phyloP scores from a whole-genome alignment of 2,329 filamentous ascomycete species.

The Colletotrichum ledebouriae region DNA sequence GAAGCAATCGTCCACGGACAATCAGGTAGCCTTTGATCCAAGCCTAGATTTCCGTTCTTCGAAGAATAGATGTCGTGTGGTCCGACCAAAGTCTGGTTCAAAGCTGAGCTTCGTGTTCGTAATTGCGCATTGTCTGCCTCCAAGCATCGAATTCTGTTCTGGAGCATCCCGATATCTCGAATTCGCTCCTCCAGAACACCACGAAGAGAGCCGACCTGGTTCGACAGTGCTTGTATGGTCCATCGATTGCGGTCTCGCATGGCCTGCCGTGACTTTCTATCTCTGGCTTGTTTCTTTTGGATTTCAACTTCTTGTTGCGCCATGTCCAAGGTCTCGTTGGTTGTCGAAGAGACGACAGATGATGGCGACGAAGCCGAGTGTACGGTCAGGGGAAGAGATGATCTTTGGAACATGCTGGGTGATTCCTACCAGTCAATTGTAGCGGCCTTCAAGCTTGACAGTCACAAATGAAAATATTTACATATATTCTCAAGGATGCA shows the following conservation, averaged over 20 bases:
- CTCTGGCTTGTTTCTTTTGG: conserved; percentile 50
- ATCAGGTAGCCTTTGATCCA: background rate
- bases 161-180: background rate
- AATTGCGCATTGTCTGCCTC: background rate
- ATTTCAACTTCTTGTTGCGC: conserved; percentile 43
- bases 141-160: background rate
- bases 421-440: too few relatives aligned
- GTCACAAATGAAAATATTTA: too few relatives aligned
- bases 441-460: too few relatives aligned
- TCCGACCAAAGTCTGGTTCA: background rate
- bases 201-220: conserved; percentile 45
- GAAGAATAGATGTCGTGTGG: background rate
- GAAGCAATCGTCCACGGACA: background rate
- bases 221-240: conserved; percentile 48
- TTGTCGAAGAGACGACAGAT: background rate
- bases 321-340: background rate
- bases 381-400: background rate
- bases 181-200: background rate
- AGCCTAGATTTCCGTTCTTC: background rate
- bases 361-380: background rate
- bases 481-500: too few relatives aligned
- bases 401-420: background rate
- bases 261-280: conserved; percentile 51
- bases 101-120: background rate
- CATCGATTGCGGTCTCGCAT: conserved; percentile 52